These are phyloP conservation scores for Claviceps fusiformis DNA, from an alignment of 2,329 filamentous ascomycete species.

Conservation along the genomic window DNA sequence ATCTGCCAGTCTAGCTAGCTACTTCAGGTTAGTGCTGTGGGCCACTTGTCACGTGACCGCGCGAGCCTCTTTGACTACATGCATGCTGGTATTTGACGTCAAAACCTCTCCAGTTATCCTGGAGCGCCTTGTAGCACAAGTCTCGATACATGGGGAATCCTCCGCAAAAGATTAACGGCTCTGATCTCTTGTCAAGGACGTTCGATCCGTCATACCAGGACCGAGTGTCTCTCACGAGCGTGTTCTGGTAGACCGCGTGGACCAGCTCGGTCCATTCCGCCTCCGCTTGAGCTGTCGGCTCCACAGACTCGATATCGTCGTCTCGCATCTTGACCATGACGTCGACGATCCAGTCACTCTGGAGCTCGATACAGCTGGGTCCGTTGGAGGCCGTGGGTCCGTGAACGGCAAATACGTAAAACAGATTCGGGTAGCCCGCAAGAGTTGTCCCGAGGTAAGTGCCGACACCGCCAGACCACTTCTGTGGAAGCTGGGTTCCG, in stretches of 20 bases:
- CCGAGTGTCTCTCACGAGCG: background rate
- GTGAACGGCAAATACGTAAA: constrained; percentile 6
- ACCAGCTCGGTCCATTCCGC: background rate
- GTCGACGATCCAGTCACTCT: constrained; percentile 3
- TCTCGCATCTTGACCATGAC: background rate
- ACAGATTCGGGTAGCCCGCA: background rate
- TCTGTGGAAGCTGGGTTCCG: background rate
- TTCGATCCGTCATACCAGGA: constrained; percentile 2
- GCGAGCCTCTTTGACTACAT: background rate
- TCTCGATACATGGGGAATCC: background rate
- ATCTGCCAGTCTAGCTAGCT: too few relatives aligned
- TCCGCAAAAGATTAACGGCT: background rate
- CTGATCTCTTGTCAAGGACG: background rate
- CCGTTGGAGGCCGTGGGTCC: constrained; percentile 8
- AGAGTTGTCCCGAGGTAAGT: background rate
- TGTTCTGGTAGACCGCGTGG: background rate
- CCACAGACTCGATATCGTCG: background rate
- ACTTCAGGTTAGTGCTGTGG: too few relatives aligned
- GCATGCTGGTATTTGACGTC: too few relatives aligned
- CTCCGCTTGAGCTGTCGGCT: background rate
- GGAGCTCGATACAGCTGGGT: constrained; percentile 7
- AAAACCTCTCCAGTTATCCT: background rate
- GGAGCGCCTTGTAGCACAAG: background rate
- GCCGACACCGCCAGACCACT: background rate
- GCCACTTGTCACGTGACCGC: background rate